phyloP scores from a whole-genome alignment of 2,329 filamentous ascomycete species.

The Golovinomyces cichoracearum region DNA sequence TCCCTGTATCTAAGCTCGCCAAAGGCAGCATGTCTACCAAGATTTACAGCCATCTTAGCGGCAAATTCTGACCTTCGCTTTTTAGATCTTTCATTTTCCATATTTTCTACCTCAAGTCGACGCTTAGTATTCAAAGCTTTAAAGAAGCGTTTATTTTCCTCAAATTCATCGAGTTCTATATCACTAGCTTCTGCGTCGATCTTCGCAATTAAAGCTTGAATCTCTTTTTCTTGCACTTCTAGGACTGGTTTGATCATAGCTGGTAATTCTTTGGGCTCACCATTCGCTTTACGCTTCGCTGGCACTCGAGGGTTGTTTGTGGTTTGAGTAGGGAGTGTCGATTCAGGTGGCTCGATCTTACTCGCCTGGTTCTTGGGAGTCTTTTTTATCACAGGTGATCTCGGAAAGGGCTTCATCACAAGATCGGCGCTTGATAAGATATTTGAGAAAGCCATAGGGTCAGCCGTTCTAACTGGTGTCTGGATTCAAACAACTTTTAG shows the following conservation, averaged over 20 bases:
- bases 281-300: constrained; percentile 16
- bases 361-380: constrained; percentile 9
- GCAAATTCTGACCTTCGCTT: constrained; percentile 33
- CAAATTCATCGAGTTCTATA: constrained; percentile 25
- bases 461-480: constrained; percentile 47
- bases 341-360: not conserved
- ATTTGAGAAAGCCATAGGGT: constrained; percentile 90
- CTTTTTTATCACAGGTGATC: constrained; percentile 9
- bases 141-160: constrained; percentile 24
- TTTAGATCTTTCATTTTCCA: constrained; percentile 39
- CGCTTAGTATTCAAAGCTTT: constrained; percentile 39
- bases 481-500: constrained; percentile 15
- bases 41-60: constrained; percentile 30
- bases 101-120: constrained; percentile 34
- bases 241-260: constrained; percentile 21
- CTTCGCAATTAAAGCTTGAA: constrained; percentile 37
- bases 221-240: constrained; percentile 38
- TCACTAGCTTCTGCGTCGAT: constrained; percentile 34
- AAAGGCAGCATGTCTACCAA: constrained; percentile 40
- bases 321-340: constrained; percentile 13
- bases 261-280: constrained; percentile 30
- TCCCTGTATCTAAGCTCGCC: constrained; percentile 55
- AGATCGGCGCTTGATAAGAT: constrained; percentile 57
- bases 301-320: constrained; percentile 21
- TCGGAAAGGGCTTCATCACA: constrained; percentile 25